Evolutionary conservation across 768 basidiomycete genomes (phyloP), one percentile per base, ranked within the genome.

Genomic region (Pleurotus tuber-regium): DNA sequence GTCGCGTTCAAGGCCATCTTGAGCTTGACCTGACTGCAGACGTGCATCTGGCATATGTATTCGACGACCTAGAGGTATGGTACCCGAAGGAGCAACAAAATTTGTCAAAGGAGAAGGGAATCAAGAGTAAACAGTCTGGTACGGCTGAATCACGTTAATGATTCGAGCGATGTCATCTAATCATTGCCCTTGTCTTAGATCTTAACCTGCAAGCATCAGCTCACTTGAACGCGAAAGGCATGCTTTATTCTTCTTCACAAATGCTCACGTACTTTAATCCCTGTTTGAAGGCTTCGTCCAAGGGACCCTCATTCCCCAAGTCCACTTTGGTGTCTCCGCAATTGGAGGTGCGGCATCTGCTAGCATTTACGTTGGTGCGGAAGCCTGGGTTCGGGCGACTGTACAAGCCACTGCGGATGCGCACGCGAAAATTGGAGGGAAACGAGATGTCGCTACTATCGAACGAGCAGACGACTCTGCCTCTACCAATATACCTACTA

Each of bases 11-110:
- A 1, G 66, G 64, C 0, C 53, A 39, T 16, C 53, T 75, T 18
- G 71, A 69, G 24, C 54, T 72, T 23, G 57, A 67, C 40, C 56
- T 70, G 25, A 60, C 68, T 51, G 43, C 68, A 23, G 62, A 43
- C 7, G 63, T 72, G 39, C 64, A 60, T 18, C 48, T 75, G 9
- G 60, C 59, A 0, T 74, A 72, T 59, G 8, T 18, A 8, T 48
- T 48, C 18, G 31, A 35, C 18, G 46, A 36, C n/a, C 31, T 48
- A 6, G 30, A 48, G 11, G 14, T 48, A n/a, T 48, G 46, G 46
- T 48, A 48, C 23, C 46, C 46, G 5, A 35, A 33, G 19, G n/a
- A 24, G 14, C 30, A 48, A 19, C n/a, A 29, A 14, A 18, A 12
- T 5, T 18, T 19, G 4, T 21, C 31, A 11, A 48, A 35, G 29